phyloP scores from a whole-genome alignment of 345 rosid species.

The Turnera subulata region DNA sequence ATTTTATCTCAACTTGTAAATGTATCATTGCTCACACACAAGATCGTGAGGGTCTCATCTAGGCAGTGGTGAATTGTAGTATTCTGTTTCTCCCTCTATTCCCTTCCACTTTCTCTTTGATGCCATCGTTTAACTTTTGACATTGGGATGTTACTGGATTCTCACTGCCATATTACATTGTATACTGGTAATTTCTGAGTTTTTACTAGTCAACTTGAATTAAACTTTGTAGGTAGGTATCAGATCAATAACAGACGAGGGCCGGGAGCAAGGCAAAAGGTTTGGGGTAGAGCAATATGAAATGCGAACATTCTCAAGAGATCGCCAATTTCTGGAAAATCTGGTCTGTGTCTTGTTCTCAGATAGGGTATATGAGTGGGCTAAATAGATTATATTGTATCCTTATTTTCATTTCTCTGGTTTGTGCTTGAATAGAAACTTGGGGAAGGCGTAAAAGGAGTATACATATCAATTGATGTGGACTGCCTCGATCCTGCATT shows the following conservation, averaged over 20 bases:
- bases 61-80: no score
- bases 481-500: constrained; percentile 98
- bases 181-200: constrained; percentile 6
- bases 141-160: no score
- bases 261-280: constrained; percentile 85
- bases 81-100: no score
- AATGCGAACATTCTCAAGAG: constrained; percentile 88
- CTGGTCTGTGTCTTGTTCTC: constrained; percentile 44
- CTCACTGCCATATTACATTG: neutral
- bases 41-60: neutral
- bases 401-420: neutral
- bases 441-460: constrained; percentile 95
- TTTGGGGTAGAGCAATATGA: constrained; percentile 95
- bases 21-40: neutral
- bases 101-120: no score
- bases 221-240: constrained; percentile 71
- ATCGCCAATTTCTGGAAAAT: constrained; percentile 67
- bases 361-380: neutral
- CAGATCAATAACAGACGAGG: constrained; percentile 85
- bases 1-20: neutral
- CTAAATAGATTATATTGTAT: neutral
- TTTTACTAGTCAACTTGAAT: constrained; percentile 1
- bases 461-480: constrained; percentile 81
- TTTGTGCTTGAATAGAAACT: constrained; percentile 58
- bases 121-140: no score